Evolutionary conservation across 75 land plant genomes (phyloP).

Genomic region (Cunninghamia lanceolata): DNA sequence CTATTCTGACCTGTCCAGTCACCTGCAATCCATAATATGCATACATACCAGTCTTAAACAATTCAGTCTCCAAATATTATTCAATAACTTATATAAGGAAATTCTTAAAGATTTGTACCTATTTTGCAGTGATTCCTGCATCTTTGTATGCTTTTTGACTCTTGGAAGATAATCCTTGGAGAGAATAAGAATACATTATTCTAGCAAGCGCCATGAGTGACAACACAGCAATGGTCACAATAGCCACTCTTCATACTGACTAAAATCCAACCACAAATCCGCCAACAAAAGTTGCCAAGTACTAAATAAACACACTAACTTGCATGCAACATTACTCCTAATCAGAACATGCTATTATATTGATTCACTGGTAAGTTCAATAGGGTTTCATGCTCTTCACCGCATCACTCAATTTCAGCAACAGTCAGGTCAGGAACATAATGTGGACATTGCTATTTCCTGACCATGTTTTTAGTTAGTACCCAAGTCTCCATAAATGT

Average conservation of each 20-base stretch:
- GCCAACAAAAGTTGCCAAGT: conserved; percentile 21
- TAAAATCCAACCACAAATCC: conserved; percentile 25
- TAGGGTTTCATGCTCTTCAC: background rate
- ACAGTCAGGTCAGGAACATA: background rate
- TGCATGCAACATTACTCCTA: no score
- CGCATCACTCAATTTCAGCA: background rate
- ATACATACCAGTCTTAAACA: background rate
- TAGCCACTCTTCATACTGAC: conserved; percentile 14
- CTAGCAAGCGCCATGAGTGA: no score
- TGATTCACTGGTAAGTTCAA: no score
- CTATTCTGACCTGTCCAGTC: no score
- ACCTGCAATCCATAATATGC: conserved; percentile 5
- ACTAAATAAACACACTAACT: conserved; percentile 29
- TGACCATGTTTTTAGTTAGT: background rate
- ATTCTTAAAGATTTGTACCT: background rate
- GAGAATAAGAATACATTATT: no score
- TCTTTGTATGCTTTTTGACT: no score
- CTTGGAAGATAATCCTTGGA: no score
- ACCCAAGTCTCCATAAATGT: background rate
- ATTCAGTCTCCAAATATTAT: no score
- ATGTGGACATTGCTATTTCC: background rate
- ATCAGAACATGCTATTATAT: no score
- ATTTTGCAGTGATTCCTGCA: no score
- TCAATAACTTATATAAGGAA: no score
- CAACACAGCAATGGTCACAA: conserved; percentile 5